These are phyloP conservation scores for Prunella vulgaris DNA, from an alignment of 257 asterid genomes.

Conservation along the genomic window DNA sequence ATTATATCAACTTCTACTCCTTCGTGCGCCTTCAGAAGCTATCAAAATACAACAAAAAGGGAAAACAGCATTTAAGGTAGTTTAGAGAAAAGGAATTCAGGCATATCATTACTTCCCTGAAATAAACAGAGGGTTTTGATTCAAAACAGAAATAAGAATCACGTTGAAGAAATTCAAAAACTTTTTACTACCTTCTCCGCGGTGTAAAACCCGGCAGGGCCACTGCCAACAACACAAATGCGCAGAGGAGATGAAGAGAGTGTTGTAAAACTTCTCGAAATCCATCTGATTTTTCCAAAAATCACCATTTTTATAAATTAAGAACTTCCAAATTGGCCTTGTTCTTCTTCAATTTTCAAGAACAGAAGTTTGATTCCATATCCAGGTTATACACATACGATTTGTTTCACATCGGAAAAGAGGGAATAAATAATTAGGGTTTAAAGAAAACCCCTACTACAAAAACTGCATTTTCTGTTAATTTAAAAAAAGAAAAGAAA, in stretches of 20 bases:
- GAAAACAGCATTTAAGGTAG: conserved; percentile 5
- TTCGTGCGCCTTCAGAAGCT: conserved; percentile 75
- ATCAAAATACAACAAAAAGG: conserved; percentile 7
- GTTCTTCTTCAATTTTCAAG: not conserved
- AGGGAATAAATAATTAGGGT: too few species aligned
- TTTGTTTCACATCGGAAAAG: too few species aligned
- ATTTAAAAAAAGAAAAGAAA: too few species aligned
- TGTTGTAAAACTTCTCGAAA: conserved; percentile 48
- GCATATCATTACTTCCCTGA: not conserved
- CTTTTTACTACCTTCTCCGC: conserved; percentile 67
- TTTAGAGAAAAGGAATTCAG: not conserved
- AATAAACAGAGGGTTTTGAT: not conserved
- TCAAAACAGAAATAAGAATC: not conserved
- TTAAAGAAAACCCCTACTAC: too few species aligned
- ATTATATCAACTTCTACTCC: conserved; percentile 76
- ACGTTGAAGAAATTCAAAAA: not conserved
- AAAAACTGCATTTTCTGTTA: too few species aligned
- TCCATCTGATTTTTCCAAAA: conserved; percentile 23
- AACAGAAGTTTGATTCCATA: not conserved
- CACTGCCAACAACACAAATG: conserved; percentile 81
- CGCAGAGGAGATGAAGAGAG: conserved; percentile 46
- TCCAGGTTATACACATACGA: not conserved
- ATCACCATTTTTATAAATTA: conserved; percentile 28
- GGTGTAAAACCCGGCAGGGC: conserved; percentile 95
- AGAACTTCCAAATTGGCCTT: not conserved